Evolutionary conservation across 805 yeast genomes (phyloP), one percentile per base, ranked within the genome.

Genomic region (Sungouiella thailandica): DNA sequence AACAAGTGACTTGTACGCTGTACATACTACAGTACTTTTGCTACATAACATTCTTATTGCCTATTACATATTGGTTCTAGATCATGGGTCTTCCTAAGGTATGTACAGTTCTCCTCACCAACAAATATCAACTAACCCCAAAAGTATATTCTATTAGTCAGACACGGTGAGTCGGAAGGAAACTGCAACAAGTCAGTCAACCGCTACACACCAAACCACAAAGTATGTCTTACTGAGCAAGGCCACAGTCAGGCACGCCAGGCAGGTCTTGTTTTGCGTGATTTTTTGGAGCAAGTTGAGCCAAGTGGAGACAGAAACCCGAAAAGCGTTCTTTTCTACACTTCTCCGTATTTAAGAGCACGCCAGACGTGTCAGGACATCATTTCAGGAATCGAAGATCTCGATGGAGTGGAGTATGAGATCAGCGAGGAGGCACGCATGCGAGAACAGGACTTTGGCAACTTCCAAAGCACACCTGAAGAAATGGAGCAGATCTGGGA

Each of bases 371-470:
- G 93, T 23, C 73, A 81, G 33, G 81, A 82, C 15, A 72, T 89
- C 7, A 52, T 83, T 2, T 70, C 74, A 23, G 82, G 80, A 2
- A 68, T 78, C 41, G 61, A 62, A 60, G 50, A 60, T 53, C 46
- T 79, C 7, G 62, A 66, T 4, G 65, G 56, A 1, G 59, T 65
- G 2, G 46, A 49, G 4, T 80, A 76, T 46, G 66, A 71, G 24
- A 74, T 83, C 2, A 72, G 77, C 45, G 97, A 89, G 55, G 97
- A 89, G 53, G 95, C 96, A 9, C 63, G 96, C 35, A 76, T 89
- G 75, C 69, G 97, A 42, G 97, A 89, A 53, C 97, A 89, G 58
- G 97, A 89, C 57, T 89, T 89, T 53, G 97, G 97, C 14, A 88
- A 88, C 54, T 88, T 87, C 58, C 97, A 88, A 61, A 77, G 83